Conservation (phyloP, 1,284 basidiomycete species). For the Anthracocystis panici-leucophaei region DNA sequence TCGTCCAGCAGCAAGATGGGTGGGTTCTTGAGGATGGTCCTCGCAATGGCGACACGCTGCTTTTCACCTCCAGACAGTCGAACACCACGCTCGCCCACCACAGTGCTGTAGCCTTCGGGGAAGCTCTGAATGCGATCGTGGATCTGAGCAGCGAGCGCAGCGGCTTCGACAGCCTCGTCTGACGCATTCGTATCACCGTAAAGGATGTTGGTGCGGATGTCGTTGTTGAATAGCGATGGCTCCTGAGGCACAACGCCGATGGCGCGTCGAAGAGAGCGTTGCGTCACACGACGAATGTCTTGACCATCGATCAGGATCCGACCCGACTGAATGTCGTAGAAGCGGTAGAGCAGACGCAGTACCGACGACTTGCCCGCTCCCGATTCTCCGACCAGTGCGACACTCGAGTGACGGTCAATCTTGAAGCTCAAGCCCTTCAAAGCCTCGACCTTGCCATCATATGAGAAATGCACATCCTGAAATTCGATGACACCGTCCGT, state of each 20-base stretch:
- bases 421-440: conserved; percentile 84
- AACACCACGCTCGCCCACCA: conserved; percentile 84
- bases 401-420: conserved; percentile 76
- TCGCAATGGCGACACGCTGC: conserved; percentile 86
- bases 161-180: conserved; percentile 61
- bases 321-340: conserved; percentile 79
- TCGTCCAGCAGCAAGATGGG: conserved; percentile 85
- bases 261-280: conserved; percentile 79
- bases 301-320: conserved; percentile 79
- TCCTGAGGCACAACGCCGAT: conserved; percentile 77
- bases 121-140: conserved; percentile 72
- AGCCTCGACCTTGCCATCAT: conserved; percentile 80
- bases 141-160: conserved; percentile 66
- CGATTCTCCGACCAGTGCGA: conserved; percentile 72
- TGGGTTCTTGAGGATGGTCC: conserved; percentile 86
- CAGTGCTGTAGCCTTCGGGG: conserved; percentile 82
- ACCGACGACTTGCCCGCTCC: conserved; percentile 86
- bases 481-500: conserved; percentile 84
- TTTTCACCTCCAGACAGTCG: conserved; percentile 78
- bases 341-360: conserved; percentile 84
- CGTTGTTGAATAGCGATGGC: conserved; percentile 80
- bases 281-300: conserved; percentile 86
- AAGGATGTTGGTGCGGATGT: conserved; percentile 72
- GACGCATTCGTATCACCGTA: conserved; percentile 62
- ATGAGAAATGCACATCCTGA: conserved; percentile 72